These are phyloP conservation scores for Mortierella sp. DNA, from an alignment of 371 early-diverging fungal genomes.

Conservation along the genomic window DNA sequence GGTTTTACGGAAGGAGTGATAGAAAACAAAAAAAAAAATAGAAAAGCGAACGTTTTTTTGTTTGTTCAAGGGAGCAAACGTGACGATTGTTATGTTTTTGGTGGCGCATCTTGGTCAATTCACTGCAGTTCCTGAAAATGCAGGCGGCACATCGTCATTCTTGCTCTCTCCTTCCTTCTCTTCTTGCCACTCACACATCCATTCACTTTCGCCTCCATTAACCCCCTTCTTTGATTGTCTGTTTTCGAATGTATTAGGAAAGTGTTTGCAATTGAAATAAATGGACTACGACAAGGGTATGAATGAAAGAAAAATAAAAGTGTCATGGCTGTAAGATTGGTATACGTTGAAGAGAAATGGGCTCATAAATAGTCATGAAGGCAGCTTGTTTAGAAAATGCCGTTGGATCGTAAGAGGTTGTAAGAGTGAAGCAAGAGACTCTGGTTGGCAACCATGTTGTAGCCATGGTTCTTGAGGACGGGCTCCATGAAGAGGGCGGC, in stretches of 20 bases:
- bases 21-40: neutral
- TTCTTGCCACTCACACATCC: too few relatives aligned
- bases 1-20: neutral
- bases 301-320: neutral
- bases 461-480: constrained; percentile 37
- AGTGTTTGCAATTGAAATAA: neutral
- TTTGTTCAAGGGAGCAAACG: neutral
- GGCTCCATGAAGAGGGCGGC: constrained; percentile 47
- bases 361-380: neutral
- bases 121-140: neutral
- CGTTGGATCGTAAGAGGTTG: constrained; percentile 45
- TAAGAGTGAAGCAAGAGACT: constrained; percentile 40
- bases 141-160: too few relatives aligned
- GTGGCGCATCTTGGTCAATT: neutral
- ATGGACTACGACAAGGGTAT: neutral
- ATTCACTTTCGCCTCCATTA: neutral
- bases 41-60: neutral
- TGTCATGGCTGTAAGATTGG: neutral
- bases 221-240: neutral
- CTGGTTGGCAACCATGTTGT: constrained; percentile 37
- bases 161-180: neutral
- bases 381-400: constrained; percentile 31
- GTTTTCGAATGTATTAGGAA: neutral
- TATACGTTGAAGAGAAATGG: neutral
- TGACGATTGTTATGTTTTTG: neutral